Evolutionary conservation across 1,284 basidiomycete species (phyloP).

Genomic region (Spongiforma sp.): DNA sequence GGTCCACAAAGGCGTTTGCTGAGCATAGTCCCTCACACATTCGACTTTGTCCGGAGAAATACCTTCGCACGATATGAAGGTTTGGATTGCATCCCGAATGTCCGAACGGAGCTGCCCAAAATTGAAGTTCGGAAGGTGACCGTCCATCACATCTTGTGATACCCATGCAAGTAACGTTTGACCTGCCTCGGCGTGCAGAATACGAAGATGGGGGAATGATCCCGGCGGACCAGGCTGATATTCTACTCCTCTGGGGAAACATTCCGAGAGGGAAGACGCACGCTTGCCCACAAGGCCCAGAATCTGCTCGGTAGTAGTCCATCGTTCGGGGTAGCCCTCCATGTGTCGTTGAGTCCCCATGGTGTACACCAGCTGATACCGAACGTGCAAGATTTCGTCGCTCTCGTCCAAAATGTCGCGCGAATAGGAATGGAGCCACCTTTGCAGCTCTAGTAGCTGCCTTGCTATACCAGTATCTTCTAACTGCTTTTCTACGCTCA

Average conservation of each 20-base stretch:
- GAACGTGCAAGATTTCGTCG: conserved; percentile 3
- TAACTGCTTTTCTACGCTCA: conserved; percentile 44
- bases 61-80: conserved; percentile 29
- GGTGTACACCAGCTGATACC: conserved; percentile 4
- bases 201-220: conserved; percentile 39
- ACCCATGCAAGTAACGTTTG: conserved; percentile 23
- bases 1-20: conserved; percentile 32
- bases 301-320: conserved; percentile 42
- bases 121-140: conserved; percentile 23
- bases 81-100: conserved; percentile 22
- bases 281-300: conserved; percentile 30
- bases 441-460: conserved; percentile 31
- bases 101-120: conserved; percentile 23
- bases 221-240: neutral
- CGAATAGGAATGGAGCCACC: conserved; percentile 42
- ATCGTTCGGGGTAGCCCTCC: conserved; percentile 2
- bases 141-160: conserved; percentile 15
- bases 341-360: neutral
- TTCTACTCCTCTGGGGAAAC: conserved; percentile 16
- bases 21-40: conserved; percentile 20
- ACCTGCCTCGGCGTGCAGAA: conserved; percentile 31
- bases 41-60: conserved; percentile 20
- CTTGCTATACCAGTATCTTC: conserved; percentile 1
- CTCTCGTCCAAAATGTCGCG: conserved; percentile 2
- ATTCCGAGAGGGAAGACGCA: neutral